Evolutionary conservation across 1,139 yeast genomes (phyloP).

Genomic region (Blastobotrys ciferrii): DNA sequence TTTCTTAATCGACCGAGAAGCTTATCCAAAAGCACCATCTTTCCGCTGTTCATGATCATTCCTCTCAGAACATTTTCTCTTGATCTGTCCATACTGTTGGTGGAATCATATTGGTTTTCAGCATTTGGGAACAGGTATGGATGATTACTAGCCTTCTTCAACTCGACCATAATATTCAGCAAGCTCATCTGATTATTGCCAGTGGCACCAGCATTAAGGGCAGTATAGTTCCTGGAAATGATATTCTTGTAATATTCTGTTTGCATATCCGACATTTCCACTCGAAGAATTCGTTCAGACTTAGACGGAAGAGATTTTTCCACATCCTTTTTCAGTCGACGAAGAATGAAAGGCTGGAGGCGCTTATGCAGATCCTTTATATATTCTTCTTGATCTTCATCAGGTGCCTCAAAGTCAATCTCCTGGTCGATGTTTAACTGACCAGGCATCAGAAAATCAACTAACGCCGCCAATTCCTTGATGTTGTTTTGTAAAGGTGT

Average conservation of each 20-base stretch:
- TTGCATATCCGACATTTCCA: slow-evolving; percentile 91
- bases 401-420: slow-evolving; percentile 89
- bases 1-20: slow-evolving; percentile 75
- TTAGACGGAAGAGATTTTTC: slow-evolving; percentile 94
- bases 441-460: slow-evolving; percentile 96
- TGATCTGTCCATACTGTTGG: slow-evolving; percentile 44
- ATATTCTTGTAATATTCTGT: slow-evolving; percentile 94
- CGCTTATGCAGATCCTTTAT: slow-evolving; percentile 81
- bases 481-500: slow-evolving; percentile 96
- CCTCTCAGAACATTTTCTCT: slow-evolving; percentile 86
- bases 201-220: slow-evolving; percentile 79
- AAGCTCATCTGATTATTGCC: slow-evolving; percentile 80
- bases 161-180: slow-evolving; percentile 88
- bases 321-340: slow-evolving; percentile 94
- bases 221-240: slow-evolving; percentile 84
- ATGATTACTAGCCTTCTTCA: slow-evolving; percentile 95
- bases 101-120: slow-evolving; percentile 62
- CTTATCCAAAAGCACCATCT: slow-evolving; percentile 93
- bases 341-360: slow-evolving; percentile 84
- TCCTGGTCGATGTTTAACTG: slow-evolving; percentile 85
- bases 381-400: slow-evolving; percentile 80
- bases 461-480: slow-evolving; percentile 91
- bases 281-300: slow-evolving; percentile 90
- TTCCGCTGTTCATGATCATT: slow-evolving; percentile 95
- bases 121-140: slow-evolving; percentile 95